Evolutionary conservation across 139 green algal genomes (phyloP).

Genomic region (Chlorella sp.): DNA sequence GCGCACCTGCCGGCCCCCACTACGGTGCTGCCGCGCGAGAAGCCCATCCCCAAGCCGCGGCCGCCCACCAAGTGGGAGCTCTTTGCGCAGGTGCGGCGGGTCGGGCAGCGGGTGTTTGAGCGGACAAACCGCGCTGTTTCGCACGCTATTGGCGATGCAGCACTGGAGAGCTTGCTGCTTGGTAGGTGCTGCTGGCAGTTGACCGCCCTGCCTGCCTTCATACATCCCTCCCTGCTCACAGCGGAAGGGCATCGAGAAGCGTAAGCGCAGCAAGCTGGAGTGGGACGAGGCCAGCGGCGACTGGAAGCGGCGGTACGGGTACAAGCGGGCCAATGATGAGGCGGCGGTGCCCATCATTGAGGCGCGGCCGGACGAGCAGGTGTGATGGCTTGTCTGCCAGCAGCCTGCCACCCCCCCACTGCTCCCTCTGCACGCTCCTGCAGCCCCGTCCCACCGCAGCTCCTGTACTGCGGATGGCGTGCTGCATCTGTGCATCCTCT

Average conservation of each 20-base stretch:
- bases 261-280: constrained; percentile 89
- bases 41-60: constrained; percentile 87
- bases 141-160: too few relatives aligned
- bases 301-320: constrained; percentile 88
- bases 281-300: constrained; percentile 87
- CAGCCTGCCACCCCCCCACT: background rate
- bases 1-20: constrained; percentile 77
- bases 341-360: constrained; percentile 92
- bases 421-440: background rate
- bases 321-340: constrained; percentile 88
- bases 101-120: too few relatives aligned
- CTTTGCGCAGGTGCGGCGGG: constrained; percentile 79
- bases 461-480: too few relatives aligned
- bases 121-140: too few relatives aligned
- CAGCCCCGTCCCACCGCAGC: too few relatives aligned
- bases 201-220: too few relatives aligned
- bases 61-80: constrained; percentile 93
- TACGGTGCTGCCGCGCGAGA: constrained; percentile 80
- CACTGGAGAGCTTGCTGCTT: too few relatives aligned
- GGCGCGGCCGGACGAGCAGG: constrained; percentile 75
- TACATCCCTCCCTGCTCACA: background rate
- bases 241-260: constrained; percentile 93
- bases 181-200: too few relatives aligned
- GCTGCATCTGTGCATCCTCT: too few relatives aligned
- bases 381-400: background rate